Evolutionary conservation across 2,329 filamentous ascomycete species (phyloP).

Genomic region (Colletotrichum sojae): DNA sequence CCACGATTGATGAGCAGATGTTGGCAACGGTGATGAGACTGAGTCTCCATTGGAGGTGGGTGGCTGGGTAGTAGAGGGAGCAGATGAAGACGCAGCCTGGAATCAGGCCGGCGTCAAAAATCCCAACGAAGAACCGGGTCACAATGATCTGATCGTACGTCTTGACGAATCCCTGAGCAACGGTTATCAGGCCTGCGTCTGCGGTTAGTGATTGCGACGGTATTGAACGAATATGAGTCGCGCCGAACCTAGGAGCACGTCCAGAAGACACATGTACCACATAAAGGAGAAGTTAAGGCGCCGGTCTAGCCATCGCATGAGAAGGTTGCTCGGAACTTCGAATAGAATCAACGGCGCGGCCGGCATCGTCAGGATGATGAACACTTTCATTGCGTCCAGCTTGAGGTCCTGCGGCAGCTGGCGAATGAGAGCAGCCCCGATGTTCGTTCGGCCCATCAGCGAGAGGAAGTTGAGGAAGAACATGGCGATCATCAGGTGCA

Average conservation of each 20-base stretch:
- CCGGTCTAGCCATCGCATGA: conserved; percentile 40
- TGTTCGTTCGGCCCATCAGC: conserved; percentile 47
- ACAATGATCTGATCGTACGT: conserved; percentile 42
- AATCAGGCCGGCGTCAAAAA: conserved; percentile 46
- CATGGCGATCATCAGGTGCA: conserved; percentile 44
- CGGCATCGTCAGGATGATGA: conserved; percentile 43
- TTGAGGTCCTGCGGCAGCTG: conserved; percentile 45
- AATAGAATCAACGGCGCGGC: conserved; percentile 37
- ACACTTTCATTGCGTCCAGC: conserved; percentile 43
- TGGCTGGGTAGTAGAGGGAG: conserved; percentile 44
- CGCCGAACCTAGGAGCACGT: conserved; percentile 39
- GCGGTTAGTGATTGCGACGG: neutral
- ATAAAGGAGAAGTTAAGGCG: conserved; percentile 36
- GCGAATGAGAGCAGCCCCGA: conserved; percentile 45
- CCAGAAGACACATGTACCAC: conserved; percentile 44
- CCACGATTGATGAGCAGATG: conserved; percentile 44
- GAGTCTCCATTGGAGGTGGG: conserved; percentile 45
- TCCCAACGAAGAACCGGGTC: conserved; percentile 44
- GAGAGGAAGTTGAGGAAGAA: conserved; percentile 48
- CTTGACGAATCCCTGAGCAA: conserved; percentile 46
- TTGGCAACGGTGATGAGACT: conserved; percentile 45
- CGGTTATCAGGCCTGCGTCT: conserved; percentile 43
- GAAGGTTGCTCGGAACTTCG: conserved; percentile 44
- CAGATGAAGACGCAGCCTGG: conserved; percentile 45
- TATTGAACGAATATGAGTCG: neutral